Conservation (phyloP, 768 basidiomycete genomes). For the Coprinellus micaceus region DNA sequence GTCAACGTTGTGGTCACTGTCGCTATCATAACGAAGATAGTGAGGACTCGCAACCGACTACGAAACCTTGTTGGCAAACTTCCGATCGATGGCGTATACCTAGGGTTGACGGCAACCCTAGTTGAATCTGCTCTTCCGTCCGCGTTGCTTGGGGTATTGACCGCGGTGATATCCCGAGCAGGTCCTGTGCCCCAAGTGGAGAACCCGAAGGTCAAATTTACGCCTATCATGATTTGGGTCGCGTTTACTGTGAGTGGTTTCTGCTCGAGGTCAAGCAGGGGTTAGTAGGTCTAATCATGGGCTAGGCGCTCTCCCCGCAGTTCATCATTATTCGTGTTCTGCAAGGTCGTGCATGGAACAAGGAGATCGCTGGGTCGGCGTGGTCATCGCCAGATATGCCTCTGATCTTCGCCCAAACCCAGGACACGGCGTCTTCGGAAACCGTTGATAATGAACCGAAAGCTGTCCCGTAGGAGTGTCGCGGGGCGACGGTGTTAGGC, state of each 20-base stretch:
- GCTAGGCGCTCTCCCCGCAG: constrained; percentile 4
- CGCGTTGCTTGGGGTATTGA: not conserved
- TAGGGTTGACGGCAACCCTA: constrained; percentile 2
- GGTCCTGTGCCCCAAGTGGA: not conserved
- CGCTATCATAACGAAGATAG: constrained; percentile 31
- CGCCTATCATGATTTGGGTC: constrained; percentile 1
- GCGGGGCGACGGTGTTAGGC: too few species aligned
- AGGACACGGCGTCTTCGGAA: too few species aligned
- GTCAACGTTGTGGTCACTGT: constrained; percentile 36
- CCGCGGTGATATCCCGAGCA: not conserved
- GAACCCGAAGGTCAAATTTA: not conserved
- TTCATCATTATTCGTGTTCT: constrained; percentile 6
- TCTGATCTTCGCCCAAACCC: not conserved
- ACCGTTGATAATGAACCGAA: too few species aligned
- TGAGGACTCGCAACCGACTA: constrained; percentile 23
- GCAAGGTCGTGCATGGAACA: constrained; percentile 12
- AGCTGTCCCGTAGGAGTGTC: too few species aligned
- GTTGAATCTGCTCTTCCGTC: constrained; percentile 7
- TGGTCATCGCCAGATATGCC: not conserved
- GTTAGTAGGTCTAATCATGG: not conserved
- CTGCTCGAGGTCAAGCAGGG: not conserved
- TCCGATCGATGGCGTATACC: not conserved
- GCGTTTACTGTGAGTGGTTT: constrained; percentile 1
- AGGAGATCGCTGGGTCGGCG: not conserved
- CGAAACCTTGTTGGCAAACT: constrained; percentile 8